Evolutionary conservation across 805 yeast species (phyloP), one percentile per base, ranked within the genome.

Genomic region (Jamesozyma hellenica): DNA sequence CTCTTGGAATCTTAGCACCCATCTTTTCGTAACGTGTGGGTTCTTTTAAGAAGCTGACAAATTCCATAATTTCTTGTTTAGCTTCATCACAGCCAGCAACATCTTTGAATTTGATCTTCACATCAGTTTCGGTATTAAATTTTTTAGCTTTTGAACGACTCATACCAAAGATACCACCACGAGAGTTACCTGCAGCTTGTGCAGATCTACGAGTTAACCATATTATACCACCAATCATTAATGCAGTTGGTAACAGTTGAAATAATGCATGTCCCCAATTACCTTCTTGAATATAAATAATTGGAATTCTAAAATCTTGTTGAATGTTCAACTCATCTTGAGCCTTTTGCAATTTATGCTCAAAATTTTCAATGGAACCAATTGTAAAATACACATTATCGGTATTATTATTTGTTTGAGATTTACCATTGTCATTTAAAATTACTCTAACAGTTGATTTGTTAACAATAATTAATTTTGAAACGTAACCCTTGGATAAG

Each of bases 51-150:
- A 94, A 92, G 51, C 81, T 77, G 39, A 92, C 99, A 70, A 92
- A 92, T 63, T 92, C 99, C 95, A 87, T 85, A 46, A 92, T 88
- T 64, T 92, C 99, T 49, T 80, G 90, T 63, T 92, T 92, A 10
- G 98, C 95, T 65, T 92, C 99, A 45, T 80, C 82, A 70, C 90
- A 83, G 39, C 99, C 99, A 1, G 98, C 98, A 38, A 92, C 98
- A 61, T 94, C 97, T 51, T 79, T 75, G 57, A 92, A 92, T 58
- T 79, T 81, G 38, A 86, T 80, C 57, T 84, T 85, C 45, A 92
- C 83, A 46, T 86, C 94, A 2, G 88, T 80, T 49, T 92, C 96
- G 56, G 82, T 84, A 61, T 92, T 90, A 67, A 90, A 90, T 46
- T 79, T 71, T 59, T 86, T 84, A 4, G 97, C 97, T 42, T 83